Evolutionary conservation across 2,329 filamentous ascomycete genomes (phyloP), one percentile per base, ranked within the genome.

Genomic region (Pseudocercospora fijiensis): DNA sequence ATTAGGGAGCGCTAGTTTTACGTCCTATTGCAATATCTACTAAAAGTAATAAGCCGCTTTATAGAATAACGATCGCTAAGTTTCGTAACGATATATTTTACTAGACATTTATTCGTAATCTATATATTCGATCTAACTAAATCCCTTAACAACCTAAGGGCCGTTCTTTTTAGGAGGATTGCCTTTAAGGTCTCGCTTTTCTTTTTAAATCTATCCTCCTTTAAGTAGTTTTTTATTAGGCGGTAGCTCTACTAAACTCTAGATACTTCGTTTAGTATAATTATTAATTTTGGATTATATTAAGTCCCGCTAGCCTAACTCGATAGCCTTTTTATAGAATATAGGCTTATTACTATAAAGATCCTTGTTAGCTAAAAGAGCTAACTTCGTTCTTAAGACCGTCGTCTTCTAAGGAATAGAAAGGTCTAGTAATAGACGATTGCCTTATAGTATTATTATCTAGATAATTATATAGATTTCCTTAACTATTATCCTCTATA

Each of bases 31-130:
- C 22, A 10, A 28, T 43, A 58, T 58, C 27, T 43, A 18, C 33
- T 24, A 45, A 45, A 43, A 16, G 11, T 20, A 24, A 41, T 58
- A 58, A 16, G 33, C 33, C 16, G 30, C 56, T 41, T 43, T 58
- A 58, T 41, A 58, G 22, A 58, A 58, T 58, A 58, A 47, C 16
- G 18, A 43, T 22, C 33, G n/a, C 56, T 47, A 45, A 8, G 30
- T 43, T 58, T 18, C 8, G n/a, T 7, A n/a, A 7, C 13, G 7
- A 37, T 37, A 37, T 8, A 13, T 37, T 8, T 37, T 37, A 37
- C 30, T 37, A 37, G 13, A 37, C 7, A 13, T 37, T 8, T 37
- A 8, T 37, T 37, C 13, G 7, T 37, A n/a, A n/a, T n/a, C n/a
- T n/a, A n/a, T n/a, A n/a, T n/a, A n/a, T n/a, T n/a, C n/a, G n/a